Base-by-base conservation (phyloP, 768 basidiomycete species). In the Macrocybe gigantea region DNA sequence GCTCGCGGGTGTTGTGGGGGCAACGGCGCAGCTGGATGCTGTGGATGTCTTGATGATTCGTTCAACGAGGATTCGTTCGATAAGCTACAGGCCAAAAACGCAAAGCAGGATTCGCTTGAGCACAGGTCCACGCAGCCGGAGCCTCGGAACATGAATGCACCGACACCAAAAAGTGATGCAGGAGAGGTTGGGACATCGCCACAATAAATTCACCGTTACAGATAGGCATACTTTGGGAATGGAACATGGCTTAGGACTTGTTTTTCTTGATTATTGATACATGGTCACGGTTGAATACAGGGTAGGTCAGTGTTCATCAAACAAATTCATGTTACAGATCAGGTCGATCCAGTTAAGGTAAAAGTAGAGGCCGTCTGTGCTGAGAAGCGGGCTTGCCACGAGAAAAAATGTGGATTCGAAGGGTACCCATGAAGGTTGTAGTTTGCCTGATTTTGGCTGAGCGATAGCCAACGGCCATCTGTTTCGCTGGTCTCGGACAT, bases 1-100 rank as follows among this genome's bases (percentile, higher is more conserved):
- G 53, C 63, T 22, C 48, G 57, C 5, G 67, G 69, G 6, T 65
- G 66, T 48, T 61, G 71, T 46, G 51, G 56, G 33, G 49, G 56
- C 13, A 60, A 59, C 44, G 48, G 57, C 7, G 55, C 51, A 15
- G 55, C 63, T n/a, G 74, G 74, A 8, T 77, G 77, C 50, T 78
- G 75, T 53, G 70, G 62, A 33, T 78, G 75, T 47, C 77, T 67
- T 48, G 57, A 59, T 13, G 56, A 67, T 7, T 70, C 69, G 2
- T 75, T 76, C 56, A 64, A 76, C 53, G 70, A 71, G 35, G 77
- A 78, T 50, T 60, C 56, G 1, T 71, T 75, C 53, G 73, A 74
- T 13, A 62, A 56, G 38, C 32, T 33, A 22, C 22, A 5, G 22
- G 15, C 32, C 29, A 30, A 32, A 32, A 44, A 33, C 42, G 29